Evolutionary conservation across 2,329 filamentous ascomycete genomes (phyloP).

Genomic region (Paracamarosporium sp.): DNA sequence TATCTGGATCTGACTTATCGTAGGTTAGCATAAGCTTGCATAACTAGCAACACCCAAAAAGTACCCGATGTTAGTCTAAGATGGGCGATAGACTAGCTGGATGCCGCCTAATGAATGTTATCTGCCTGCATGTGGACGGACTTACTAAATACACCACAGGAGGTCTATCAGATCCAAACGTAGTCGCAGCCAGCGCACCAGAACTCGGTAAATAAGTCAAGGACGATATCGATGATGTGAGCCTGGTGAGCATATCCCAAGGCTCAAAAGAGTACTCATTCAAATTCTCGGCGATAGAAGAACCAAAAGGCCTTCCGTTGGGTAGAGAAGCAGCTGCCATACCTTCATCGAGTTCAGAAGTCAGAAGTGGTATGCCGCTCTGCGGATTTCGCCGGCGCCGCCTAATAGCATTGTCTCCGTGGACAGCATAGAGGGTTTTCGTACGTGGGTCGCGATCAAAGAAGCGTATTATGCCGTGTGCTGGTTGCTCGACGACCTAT

Average conservation of each 20-base stretch:
- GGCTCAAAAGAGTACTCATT: slow-evolving; percentile 26
- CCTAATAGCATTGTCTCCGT: slow-evolving; percentile 30
- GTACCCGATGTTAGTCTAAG: background rate
- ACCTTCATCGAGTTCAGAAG: slow-evolving; percentile 7
- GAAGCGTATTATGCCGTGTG: slow-evolving; percentile 20
- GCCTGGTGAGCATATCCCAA: slow-evolving; percentile 29
- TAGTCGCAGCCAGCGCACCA: slow-evolving; percentile 37
- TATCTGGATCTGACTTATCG: slow-evolving; percentile 28
- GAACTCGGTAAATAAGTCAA: slow-evolving; percentile 34
- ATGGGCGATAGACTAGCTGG: background rate
- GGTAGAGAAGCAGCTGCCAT: background rate
- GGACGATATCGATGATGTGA: slow-evolving; percentile 39
- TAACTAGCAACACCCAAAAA: background rate
- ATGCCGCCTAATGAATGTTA: background rate
- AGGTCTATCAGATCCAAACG: slow-evolving; percentile 33
- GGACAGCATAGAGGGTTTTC: slow-evolving; percentile 30
- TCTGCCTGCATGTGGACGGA: background rate
- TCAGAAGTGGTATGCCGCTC: slow-evolving; percentile 7
- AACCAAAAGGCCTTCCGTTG: background rate
- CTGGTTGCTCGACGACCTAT: slow-evolving; percentile 15
- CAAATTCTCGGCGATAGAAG: background rate
- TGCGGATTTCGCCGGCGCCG: slow-evolving; percentile 14
- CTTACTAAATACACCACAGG: slow-evolving; percentile 19
- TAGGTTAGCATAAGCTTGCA: slow-evolving; percentile 1
- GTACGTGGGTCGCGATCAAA: slow-evolving; percentile 36